phyloP scores from a whole-genome alignment of 192 early-diverging fungal genomes.

The Rhizophagus sp. region DNA sequence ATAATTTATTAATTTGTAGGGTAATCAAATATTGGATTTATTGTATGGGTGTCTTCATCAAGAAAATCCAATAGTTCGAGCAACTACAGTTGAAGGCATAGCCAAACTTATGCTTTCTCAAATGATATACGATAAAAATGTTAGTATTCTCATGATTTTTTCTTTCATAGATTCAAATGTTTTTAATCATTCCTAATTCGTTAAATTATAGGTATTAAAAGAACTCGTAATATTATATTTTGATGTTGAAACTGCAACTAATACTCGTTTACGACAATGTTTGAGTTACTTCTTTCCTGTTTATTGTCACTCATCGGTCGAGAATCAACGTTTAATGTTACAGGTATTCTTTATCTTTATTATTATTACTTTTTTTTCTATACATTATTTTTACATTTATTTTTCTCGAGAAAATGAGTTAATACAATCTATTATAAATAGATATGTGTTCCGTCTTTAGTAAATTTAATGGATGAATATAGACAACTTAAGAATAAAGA shows the following conservation, averaged over 20 bases:
- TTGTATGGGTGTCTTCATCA: constrained; percentile 59
- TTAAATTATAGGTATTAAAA: constrained; percentile 59
- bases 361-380: background rate
- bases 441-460: constrained; percentile 42
- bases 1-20: constrained; percentile 33
- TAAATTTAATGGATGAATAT: constrained; percentile 36
- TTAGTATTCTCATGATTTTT: constrained; percentile 24
- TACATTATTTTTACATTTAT: background rate
- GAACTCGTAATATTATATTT: constrained; percentile 82
- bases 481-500: constrained; percentile 41
- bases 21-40: constrained; percentile 48
- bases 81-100: constrained; percentile 74
- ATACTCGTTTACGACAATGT: constrained; percentile 77
- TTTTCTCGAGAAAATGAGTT: background rate
- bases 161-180: background rate
- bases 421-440: background rate
- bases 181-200: background rate
- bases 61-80: constrained; percentile 59
- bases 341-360: constrained; percentile 49
- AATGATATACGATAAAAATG: constrained; percentile 44
- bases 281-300: constrained; percentile 89
- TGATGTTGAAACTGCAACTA: constrained; percentile 66
- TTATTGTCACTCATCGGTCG: constrained; percentile 73
- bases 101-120: constrained; percentile 66
- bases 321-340: constrained; percentile 69